Percentiles rank a stretch among this genome's conserved stretches.
Evolutionary conservation across 2,329 filamentous ascomycete genomes (phyloP).

Genomic region (Exophiala mesophila): DNA sequence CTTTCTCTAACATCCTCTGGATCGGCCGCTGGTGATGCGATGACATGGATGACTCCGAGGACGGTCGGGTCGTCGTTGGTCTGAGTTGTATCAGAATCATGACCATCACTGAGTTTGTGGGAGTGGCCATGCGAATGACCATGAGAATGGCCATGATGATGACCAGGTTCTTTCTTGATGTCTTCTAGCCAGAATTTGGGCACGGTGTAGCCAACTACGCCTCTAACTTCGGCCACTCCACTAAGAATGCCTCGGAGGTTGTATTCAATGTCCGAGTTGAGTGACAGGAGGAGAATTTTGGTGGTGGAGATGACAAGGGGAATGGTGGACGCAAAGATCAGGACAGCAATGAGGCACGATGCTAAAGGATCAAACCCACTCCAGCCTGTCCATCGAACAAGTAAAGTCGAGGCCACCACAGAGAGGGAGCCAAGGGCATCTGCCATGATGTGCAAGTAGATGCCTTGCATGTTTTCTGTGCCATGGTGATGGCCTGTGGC

Average conservation of each 20-base stretch:
- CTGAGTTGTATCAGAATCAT: constrained; percentile 10
- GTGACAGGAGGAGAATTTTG: constrained; percentile 73
- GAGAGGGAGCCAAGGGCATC: constrained; percentile 92
- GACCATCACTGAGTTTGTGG: constrained; percentile 28
- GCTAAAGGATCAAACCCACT: constrained; percentile 91
- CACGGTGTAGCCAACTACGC: constrained; percentile 78
- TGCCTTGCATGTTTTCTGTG: constrained; percentile 97
- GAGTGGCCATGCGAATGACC: constrained; percentile 28
- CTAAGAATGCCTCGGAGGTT: constrained; percentile 78
- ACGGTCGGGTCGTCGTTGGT: constrained; percentile 44
- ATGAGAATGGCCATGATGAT: constrained; percentile 32
- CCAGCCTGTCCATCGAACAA: constrained; percentile 87
- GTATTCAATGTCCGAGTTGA: constrained; percentile 83
- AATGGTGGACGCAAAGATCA: constrained; percentile 89
- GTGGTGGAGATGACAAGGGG: constrained; percentile 83
- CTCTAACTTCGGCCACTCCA: constrained; percentile 73
- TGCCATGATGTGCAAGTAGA: constrained; percentile 90
- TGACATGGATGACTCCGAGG: constrained; percentile 79
- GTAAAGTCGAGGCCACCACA: constrained; percentile 82
- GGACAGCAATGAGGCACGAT: constrained; percentile 83
- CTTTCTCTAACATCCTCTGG: constrained; percentile 78
- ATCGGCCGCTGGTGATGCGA: constrained; percentile 66
- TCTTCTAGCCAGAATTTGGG: constrained; percentile 87
- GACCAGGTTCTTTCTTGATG: constrained; percentile 29
- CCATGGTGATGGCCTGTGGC: constrained; percentile 54